Evolutionary conservation across 805 yeast genomes (phyloP).

Genomic region (Candida tammaniensis): DNA sequence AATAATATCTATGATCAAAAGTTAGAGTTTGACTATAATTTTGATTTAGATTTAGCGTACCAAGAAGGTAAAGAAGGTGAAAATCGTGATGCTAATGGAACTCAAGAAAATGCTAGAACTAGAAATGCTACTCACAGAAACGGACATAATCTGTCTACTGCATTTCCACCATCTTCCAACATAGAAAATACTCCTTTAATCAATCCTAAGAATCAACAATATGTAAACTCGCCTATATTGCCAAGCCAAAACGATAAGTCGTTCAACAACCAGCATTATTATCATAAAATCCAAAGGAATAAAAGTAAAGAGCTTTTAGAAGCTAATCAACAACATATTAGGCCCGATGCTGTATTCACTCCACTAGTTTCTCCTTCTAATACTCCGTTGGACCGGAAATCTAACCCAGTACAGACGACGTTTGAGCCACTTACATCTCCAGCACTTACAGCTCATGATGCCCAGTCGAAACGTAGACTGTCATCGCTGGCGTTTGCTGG

Average conservation of each 20-base stretch:
- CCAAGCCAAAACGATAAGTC: slow-evolving; percentile 42
- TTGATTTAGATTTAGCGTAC: slow-evolving; percentile 6
- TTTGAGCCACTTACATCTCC: slow-evolving; percentile 65
- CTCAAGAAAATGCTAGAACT: background rate
- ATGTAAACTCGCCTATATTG: slow-evolving; percentile 33
- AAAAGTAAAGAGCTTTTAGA: slow-evolving; percentile 14
- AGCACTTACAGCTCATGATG: slow-evolving; percentile 50
- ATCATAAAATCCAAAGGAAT: slow-evolving; percentile 26
- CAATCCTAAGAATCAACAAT: slow-evolving; percentile 7
- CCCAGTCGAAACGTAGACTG: slow-evolving; percentile 23
- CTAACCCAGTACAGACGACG: slow-evolving; percentile 25
- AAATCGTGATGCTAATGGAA: background rate
- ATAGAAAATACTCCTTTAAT: slow-evolving; percentile 12
- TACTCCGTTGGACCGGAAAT: slow-evolving; percentile 51
- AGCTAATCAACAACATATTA: slow-evolving; percentile 28
- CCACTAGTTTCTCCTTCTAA: slow-evolving; percentile 78
- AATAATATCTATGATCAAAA: slow-evolving; percentile 22
- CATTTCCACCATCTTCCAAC: slow-evolving; percentile 13
- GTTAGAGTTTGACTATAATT: slow-evolving; percentile 10
- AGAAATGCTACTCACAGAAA: too few species aligned
- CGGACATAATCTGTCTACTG: slow-evolving; percentile 9
- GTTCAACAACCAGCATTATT: slow-evolving; percentile 40
- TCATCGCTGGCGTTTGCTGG: slow-evolving; percentile 32
- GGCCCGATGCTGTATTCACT: slow-evolving; percentile 65
- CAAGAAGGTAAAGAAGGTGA: background rate